Base-by-base conservation (phyloP, 148 eudicot genomes). In the Rhododendron kiyosumense region DNA sequence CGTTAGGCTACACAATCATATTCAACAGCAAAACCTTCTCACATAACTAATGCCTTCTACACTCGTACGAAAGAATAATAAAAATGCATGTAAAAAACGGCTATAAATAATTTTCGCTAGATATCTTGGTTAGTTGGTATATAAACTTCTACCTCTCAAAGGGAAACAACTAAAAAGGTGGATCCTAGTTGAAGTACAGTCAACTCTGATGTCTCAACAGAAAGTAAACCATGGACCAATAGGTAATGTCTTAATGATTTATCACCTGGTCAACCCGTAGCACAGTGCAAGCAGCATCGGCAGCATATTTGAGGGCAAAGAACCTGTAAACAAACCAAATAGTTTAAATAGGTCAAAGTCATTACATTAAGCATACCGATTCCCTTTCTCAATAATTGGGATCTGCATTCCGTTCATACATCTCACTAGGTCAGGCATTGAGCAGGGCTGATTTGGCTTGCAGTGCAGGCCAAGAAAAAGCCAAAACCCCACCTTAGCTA, bases 271-370 rank as follows among this genome's bases (percentile, higher is more conserved):
- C 99, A 30, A 97, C 98, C 69, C 95, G 91, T 81, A 97, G 93
- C 65, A 95, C 99, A 78, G 99, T 97, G 89, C 98, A 95, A 48
- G 91, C 96, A 86, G 98, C 99, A 92, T 95, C 99, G 28, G 98
- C 92, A 87, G 98, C 97, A 89, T 92, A 97, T 89, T 97, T 97
- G 32, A 97, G 94, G 32, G 99, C 98, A 86, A 94, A 94, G 82
- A 89, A 89, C 93, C 98, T 96, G 93, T 83, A 87, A 20, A 89
- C 57, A 65, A 67, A 81, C 57, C 73, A 71, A 38, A 48, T 11
- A 61, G 26, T 81, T 54, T 41, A 3, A 80, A 22, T 57, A 20
- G 20, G 24, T 51, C 17, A 32, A 3, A 24, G 9, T 17, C 18
- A 30, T 8, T 36, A 30, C 59, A 51, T 17, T 32, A 32, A 14